Conservation (phyloP, 1,284 basidiomycete species). For the Heliocybe sulcata region DNA sequence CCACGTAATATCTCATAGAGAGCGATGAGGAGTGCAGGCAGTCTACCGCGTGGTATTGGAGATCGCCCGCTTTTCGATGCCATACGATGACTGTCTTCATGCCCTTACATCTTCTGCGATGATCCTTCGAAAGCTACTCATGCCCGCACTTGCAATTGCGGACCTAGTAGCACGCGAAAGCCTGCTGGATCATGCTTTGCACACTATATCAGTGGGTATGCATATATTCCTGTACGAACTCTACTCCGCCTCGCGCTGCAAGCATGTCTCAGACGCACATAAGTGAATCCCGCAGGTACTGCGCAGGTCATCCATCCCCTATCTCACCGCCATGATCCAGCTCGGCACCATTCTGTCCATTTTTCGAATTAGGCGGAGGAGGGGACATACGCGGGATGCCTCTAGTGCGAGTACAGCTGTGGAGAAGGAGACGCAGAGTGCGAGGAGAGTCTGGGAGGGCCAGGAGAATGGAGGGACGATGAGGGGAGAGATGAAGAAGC, state of each 20-base stretch:
- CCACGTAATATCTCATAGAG: no score
- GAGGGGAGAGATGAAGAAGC: background rate
- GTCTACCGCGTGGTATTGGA: no score
- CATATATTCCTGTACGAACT: background rate
- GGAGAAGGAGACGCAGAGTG: background rate
- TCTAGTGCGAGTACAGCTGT: background rate
- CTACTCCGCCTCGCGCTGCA: background rate
- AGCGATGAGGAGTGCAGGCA: no score
- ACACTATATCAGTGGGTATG: background rate
- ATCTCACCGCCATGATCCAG: background rate
- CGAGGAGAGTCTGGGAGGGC: background rate
- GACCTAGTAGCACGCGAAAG: background rate
- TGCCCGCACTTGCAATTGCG: background rate
- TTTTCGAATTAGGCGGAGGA: background rate
- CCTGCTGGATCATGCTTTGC: background rate
- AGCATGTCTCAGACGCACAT: background rate
- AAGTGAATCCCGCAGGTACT: background rate
- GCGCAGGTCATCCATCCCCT: background rate
- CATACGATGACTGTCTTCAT: no score
- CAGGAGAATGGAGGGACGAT: background rate
- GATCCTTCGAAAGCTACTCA: background rate
- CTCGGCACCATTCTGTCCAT: background rate
- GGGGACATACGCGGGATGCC: background rate
- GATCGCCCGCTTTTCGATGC: no score
- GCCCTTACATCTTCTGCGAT: no score